Base-by-base conservation (phyloP, 2,329 filamentous ascomycete species). In the Torrubiellomyces zombiae region DNA sequence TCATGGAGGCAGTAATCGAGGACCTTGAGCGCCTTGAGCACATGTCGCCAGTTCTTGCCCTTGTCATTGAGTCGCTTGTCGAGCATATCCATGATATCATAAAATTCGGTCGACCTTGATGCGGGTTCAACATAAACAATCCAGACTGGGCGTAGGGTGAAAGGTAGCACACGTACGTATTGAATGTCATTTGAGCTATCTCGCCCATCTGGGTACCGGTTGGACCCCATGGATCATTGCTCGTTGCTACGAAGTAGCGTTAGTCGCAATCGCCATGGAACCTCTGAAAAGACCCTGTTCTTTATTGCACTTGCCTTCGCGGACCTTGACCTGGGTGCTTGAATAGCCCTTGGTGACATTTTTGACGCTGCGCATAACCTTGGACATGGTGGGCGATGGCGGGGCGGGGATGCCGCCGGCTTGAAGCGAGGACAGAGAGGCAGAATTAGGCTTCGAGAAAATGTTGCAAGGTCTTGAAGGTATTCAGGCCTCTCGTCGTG, bases 311-410 rank as follows among this genome's bases (percentile, higher is more conserved):
- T 37, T 59, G 92, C 83, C 83, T 80, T 93, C 86, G 60, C 85
- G 75, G 53, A 98, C 89, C 63, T 95, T 95, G 53, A 95, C 81
- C 64, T 98, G 86, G 43, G 91, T 82, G 38, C 68, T 75, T 18
- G 86, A 94, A 51, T 98, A 98, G 42, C 89, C 89, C 62, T 95
- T 98, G 53, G 89, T 95, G 55, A 98, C 86, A 64, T 95, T 98
- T 63, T 94, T 95, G 45, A 95, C 85, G 50, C 81, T 92, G 56
- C 89, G 72, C 50, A 95, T 82, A 51, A 95, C 83, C 59, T 91
- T 91, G 31, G 86, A 94, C 89, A 98, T 98, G 47, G 25, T 50
- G 51, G 48, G 43, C 45, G 38, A 40, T 28, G 32, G 28, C 13
- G 22, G 21, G 27, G 21, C 26, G 20, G 20, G 11, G 14, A 9